These are phyloP conservation scores for Colletotrichum shisoi DNA, from an alignment of 2,329 filamentous ascomycete genomes.

Conservation along the genomic window DNA sequence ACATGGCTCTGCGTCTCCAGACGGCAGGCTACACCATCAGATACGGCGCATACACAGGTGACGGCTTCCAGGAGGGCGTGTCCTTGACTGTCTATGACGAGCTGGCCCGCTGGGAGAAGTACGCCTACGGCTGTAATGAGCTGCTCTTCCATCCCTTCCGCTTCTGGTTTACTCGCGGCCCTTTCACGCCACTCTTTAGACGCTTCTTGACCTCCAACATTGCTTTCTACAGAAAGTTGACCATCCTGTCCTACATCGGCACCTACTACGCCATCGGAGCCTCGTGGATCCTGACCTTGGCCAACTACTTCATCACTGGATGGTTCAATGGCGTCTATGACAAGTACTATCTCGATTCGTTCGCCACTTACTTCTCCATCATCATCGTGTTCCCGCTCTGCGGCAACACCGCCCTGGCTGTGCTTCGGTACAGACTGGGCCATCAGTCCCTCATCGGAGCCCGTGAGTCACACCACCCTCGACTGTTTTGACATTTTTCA, in stretches of 20 bases:
- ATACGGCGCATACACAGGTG: constrained; percentile 71
- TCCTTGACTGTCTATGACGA: constrained; percentile 78
- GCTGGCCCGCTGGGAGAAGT: constrained; percentile 76
- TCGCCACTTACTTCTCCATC: constrained; percentile 69
- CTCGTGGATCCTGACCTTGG: constrained; percentile 70
- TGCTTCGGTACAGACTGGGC: constrained; percentile 68
- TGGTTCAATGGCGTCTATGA: constrained; percentile 74
- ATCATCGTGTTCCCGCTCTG: constrained; percentile 70
- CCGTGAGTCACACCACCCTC: constrained; percentile 46
- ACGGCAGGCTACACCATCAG: constrained; percentile 72
- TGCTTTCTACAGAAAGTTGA: constrained; percentile 71
- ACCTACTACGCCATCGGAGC: constrained; percentile 72
- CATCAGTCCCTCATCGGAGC: constrained; percentile 58
- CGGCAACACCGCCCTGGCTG: constrained; percentile 67
- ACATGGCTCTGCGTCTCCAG: constrained; percentile 76
- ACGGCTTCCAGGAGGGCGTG: constrained; percentile 77
- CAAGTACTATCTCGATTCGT: constrained; percentile 73
- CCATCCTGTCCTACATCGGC: constrained; percentile 74
- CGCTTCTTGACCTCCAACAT: constrained; percentile 69
- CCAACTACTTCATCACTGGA: constrained; percentile 76
- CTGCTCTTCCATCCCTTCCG: constrained; percentile 73
- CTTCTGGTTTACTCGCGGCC: constrained; percentile 67
- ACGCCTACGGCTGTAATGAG: constrained; percentile 75
- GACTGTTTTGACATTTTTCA: constrained; percentile 11
- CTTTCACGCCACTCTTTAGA: constrained; percentile 71